A percentile compares a stretch with the other conserved stretches of the same genome.
These are phyloP conservation scores for Tuber microsphaerosporum DNA, from an alignment of 495 filamentous ascomycete genomes.

Conservation along the genomic window DNA sequence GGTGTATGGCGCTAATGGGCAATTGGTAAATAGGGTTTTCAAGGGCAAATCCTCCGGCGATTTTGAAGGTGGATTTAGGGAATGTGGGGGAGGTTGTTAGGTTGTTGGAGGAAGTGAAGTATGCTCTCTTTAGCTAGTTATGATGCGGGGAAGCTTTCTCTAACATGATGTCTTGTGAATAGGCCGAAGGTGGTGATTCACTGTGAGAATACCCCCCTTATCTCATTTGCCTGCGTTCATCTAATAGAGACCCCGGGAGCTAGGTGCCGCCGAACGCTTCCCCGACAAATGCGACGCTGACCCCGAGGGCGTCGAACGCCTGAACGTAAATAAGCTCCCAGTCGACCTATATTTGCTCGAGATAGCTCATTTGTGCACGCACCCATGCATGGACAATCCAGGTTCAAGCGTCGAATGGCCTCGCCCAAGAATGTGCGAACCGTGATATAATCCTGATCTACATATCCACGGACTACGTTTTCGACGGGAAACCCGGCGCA, in stretches of 20 bases:
- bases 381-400: background rate
- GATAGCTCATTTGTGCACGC: background rate
- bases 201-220: conserved; percentile 51
- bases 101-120: conserved; percentile 60
- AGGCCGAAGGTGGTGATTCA: conserved; percentile 80
- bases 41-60: conserved; percentile 61
- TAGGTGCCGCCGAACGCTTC: conserved; percentile 84
- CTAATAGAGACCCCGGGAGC: conserved; percentile 8
- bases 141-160: background rate
- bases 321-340: conserved; percentile 57
- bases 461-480: conserved; percentile 95
- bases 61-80: conserved; percentile 70
- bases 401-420: conserved; percentile 50
- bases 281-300: conserved; percentile 77
- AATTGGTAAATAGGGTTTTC: conserved; percentile 43
- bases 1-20: conserved; percentile 5
- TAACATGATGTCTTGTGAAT: background rate
- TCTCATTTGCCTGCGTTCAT: background rate
- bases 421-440: conserved; percentile 60
- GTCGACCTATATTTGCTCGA: background rate
- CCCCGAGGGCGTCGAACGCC: conserved; percentile 62
- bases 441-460: conserved; percentile 70
- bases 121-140: conserved; percentile 20
- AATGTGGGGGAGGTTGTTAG: conserved; percentile 55
- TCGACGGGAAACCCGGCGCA: conserved; percentile 64